phyloP scores from a whole-genome alignment of 2,329 filamentous ascomycete species.

The Acarospora socialis region DNA sequence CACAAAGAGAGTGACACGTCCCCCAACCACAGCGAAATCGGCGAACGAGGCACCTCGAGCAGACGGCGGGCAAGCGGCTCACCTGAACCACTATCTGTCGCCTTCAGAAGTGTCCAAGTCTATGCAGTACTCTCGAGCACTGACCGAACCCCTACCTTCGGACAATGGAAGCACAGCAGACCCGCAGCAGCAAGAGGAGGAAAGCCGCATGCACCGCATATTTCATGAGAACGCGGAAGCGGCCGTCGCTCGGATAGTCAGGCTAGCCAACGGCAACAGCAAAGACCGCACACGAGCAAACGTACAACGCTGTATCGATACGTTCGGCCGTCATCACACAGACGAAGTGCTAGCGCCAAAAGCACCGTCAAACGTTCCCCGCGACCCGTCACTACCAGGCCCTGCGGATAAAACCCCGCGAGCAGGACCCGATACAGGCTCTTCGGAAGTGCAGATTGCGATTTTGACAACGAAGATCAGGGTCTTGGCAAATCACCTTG shows the following conservation, averaged over 20 bases:
- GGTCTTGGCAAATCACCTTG: slow-evolving; percentile 57
- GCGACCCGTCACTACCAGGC: slow-evolving; percentile 23
- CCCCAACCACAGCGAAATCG: slow-evolving; percentile 14
- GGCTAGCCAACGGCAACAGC: slow-evolving; percentile 60
- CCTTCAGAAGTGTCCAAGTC: slow-evolving; percentile 52
- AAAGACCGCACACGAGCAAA: slow-evolving; percentile 72
- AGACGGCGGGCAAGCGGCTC: slow-evolving; percentile 19
- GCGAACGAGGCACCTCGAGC: slow-evolving; percentile 11
- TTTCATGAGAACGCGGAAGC: slow-evolving; percentile 53
- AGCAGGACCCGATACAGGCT: slow-evolving; percentile 84
- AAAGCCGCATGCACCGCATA: slow-evolving; percentile 2
- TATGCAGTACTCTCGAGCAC: slow-evolving; percentile 49
- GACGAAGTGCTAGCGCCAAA: slow-evolving; percentile 55
- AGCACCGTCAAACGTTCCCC: slow-evolving; percentile 31
- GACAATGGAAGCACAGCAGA: slow-evolving; percentile 20
- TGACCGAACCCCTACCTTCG: slow-evolving; percentile 34
- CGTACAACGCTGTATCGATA: slow-evolving; percentile 67
- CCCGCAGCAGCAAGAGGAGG: slow-evolving; percentile 24
- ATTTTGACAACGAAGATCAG: slow-evolving; percentile 92
- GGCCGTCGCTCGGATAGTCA: slow-evolving; percentile 66
- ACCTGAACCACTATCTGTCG: slow-evolving; percentile 66
- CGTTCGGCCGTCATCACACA: slow-evolving; percentile 83
- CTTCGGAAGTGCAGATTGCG: slow-evolving; percentile 92
- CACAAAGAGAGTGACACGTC: slow-evolving; percentile 7
- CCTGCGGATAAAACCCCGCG: slow-evolving; percentile 41